phyloP scores from a whole-genome alignment of 108 stramenopile species.

The Pseudonitzschia pungens region DNA sequence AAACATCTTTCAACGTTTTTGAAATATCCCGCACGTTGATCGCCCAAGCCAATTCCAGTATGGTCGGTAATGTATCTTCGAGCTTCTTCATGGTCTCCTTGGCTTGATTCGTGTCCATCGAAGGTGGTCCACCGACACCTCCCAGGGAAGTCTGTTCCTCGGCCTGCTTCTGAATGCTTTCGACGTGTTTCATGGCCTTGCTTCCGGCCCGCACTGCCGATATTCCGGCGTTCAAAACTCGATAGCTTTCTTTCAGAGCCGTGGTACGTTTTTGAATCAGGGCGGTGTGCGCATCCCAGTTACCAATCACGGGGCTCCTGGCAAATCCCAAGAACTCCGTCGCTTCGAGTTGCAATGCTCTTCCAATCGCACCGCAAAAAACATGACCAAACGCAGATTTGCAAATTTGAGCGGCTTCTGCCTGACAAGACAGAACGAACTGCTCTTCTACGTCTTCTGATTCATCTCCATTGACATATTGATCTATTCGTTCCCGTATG shows the following conservation, averaged over 20 bases:
- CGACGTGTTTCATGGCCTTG: slow-evolving; percentile 77
- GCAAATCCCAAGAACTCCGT: slow-evolving; percentile 83
- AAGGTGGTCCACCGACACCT: slow-evolving; percentile 3
- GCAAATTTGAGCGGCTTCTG: slow-evolving; percentile 75
- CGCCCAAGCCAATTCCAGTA: slow-evolving; percentile 85
- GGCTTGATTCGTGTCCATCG: slow-evolving; percentile 57
- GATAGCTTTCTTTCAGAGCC: slow-evolving; percentile 54
- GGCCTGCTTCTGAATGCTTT: slow-evolving; percentile 57
- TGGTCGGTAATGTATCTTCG: slow-evolving; percentile 81
- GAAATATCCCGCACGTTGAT: slow-evolving; percentile 83
- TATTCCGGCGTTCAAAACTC: slow-evolving; percentile 68
- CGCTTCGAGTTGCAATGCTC: slow-evolving; percentile 70
- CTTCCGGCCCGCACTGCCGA: slow-evolving; percentile 68
- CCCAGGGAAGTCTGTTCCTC: slow-evolving; percentile 35
- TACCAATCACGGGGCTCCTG: slow-evolving; percentile 47
- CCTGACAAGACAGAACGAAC: slow-evolving; percentile 54
- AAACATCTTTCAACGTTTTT: slow-evolving; percentile 69
- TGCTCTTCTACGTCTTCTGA: slow-evolving; percentile 35
- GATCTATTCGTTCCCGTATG: slow-evolving; percentile 59
- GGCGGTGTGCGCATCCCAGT: slow-evolving; percentile 71
- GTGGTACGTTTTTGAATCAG: slow-evolving; percentile 50
- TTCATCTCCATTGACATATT: slow-evolving; percentile 50
- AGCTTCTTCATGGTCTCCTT: slow-evolving; percentile 69
- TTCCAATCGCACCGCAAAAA: slow-evolving; percentile 79
- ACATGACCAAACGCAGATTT: slow-evolving; percentile 73